Evolutionary conservation across 176 grass and related monocot genomes (phyloP).

Genomic region (Rhynchospora breviuscula): DNA sequence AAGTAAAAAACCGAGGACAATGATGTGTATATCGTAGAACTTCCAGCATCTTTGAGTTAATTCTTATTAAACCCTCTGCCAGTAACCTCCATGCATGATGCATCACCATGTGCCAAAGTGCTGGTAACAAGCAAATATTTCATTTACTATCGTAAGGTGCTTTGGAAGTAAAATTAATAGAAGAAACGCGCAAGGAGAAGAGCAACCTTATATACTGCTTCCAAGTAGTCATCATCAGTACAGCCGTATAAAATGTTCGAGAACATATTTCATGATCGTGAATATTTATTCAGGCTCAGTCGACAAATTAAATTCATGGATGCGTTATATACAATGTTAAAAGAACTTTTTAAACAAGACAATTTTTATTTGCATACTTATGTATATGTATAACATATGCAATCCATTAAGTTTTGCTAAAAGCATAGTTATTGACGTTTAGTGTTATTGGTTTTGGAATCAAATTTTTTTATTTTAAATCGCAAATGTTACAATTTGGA

Average conservation of each 20-base stretch:
- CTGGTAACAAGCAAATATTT: constrained; percentile 27
- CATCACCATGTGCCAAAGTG: constrained; percentile 67
- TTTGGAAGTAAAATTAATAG: background rate
- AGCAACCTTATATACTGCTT: constrained; percentile 78
- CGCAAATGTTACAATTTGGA: too few relatives aligned
- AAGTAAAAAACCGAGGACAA: constrained; percentile 7
- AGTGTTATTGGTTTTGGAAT: too few relatives aligned
- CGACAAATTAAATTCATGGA: background rate
- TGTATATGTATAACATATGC: too few relatives aligned
- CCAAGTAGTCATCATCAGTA: constrained; percentile 53
- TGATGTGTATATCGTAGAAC: constrained; percentile 40
- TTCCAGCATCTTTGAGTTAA: constrained; percentile 67
- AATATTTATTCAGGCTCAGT: too few relatives aligned
- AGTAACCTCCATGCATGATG: constrained; percentile 47
- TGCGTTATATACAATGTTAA: background rate
- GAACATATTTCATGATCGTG: too few relatives aligned
- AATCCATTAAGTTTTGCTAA: too few relatives aligned
- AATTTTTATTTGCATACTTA: too few relatives aligned
- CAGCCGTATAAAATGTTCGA: constrained; percentile 17
- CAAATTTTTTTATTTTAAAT: too few relatives aligned
- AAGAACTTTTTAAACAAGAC: too few relatives aligned
- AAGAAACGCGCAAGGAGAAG: background rate
- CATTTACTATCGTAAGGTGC: background rate
- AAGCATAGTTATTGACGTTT: too few relatives aligned
- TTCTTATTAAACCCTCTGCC: constrained; percentile 35